Percentiles rank a stretch among this genome's conserved stretches.
Conservation (phyloP, 306 rosid genomes). For the Ochetophila trinervis region DNA sequence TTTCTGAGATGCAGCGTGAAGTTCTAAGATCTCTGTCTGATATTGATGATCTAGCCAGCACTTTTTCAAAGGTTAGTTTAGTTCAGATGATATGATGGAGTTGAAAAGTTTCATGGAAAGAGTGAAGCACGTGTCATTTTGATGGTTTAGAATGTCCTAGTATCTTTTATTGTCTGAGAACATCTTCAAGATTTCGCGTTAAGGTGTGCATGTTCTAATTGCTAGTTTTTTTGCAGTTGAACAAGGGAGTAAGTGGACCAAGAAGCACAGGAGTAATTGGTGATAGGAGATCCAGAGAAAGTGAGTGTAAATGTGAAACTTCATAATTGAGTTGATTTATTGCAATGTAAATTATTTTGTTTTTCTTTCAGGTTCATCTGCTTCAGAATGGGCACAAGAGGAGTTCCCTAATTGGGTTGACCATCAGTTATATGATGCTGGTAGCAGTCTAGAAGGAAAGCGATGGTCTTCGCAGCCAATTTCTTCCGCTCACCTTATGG, state of each 20-base stretch:
- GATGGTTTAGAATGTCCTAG: neutral
- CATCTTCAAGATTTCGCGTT: slow-evolving; percentile 1
- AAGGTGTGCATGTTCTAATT: slow-evolving; percentile 4
- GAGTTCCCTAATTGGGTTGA: slow-evolving; percentile 49
- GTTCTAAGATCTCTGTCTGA: slow-evolving; percentile 63
- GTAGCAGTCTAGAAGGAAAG: slow-evolving; percentile 49
- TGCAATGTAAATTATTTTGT: neutral
- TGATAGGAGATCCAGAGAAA: slow-evolving; percentile 67
- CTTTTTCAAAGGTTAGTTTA: slow-evolving; percentile 78
- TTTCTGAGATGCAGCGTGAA: slow-evolving; percentile 54
- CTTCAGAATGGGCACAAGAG: slow-evolving; percentile 57
- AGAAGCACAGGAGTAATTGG: slow-evolving; percentile 58
- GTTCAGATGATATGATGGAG: neutral
- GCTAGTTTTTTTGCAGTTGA: slow-evolving; percentile 48
- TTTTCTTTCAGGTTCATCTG: slow-evolving; percentile 50
- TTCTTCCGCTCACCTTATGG: slow-evolving; percentile 24
- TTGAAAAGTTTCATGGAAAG: neutral
- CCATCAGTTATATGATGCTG: slow-evolving; percentile 41
- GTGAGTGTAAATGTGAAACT: slow-evolving; percentile 44
- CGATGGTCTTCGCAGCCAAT: slow-evolving; percentile 68
- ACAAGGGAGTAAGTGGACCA: slow-evolving; percentile 54
- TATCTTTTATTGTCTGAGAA: no score
- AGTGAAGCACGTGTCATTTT: neutral
- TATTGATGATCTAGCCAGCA: slow-evolving; percentile 68
- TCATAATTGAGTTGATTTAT: neutral